Evolutionary conservation across 73 alveolate species (phyloP), one percentile per base, ranked within the genome.

Genomic region (Effrenium voratum): DNA sequence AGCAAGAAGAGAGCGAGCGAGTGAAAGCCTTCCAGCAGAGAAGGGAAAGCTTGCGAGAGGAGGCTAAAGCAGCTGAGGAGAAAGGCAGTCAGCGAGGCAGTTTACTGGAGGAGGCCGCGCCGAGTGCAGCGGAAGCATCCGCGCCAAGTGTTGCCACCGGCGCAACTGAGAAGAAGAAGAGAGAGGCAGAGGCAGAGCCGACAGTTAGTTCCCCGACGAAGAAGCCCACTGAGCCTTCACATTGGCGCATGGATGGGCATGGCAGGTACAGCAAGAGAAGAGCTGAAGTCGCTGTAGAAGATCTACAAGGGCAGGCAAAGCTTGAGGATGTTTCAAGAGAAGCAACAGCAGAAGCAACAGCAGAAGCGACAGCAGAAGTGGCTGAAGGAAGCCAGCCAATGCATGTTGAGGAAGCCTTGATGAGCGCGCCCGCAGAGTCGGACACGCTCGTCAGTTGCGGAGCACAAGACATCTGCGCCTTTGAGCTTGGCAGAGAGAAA

Each of bases 281-380:
- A 41, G 95, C 95, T 0, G 95, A 86, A 47, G 40, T 86, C 15
- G 49, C 84, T 1, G 95, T 45, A 1, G 83, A 60, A 47, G 70
- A 57, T 32, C 47, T 86, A 34, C 82, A 86, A 6, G 46, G 34
- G 19, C 16, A 36, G 28, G 77, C 36, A 63, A 24, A 13, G 22
- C 81, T 46, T 32, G n/a, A n/a, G n/a, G n/a, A n/a, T n/a, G n/a
- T n/a, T n/a, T n/a, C n/a, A n/a, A n/a, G n/a, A 68, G 81, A 3
- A 15, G 45, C n/a, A 44, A 13, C 10, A 24, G 45, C 43, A 46
- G 45, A 45, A 44, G n/a, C n/a, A 63, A 63, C 36, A 63, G 77
- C 8, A 32, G 40, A 63, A 36, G 1, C 43, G 57, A 60, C 44
- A n/a, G 32, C 63, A 13, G 36, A 41, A 79, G 45, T 60, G 19